Evolutionary conservation across 2,329 filamentous ascomycete species (phyloP), one percentile per base, ranked within the genome.

Genomic region (Sporothrix euskadiensis): DNA sequence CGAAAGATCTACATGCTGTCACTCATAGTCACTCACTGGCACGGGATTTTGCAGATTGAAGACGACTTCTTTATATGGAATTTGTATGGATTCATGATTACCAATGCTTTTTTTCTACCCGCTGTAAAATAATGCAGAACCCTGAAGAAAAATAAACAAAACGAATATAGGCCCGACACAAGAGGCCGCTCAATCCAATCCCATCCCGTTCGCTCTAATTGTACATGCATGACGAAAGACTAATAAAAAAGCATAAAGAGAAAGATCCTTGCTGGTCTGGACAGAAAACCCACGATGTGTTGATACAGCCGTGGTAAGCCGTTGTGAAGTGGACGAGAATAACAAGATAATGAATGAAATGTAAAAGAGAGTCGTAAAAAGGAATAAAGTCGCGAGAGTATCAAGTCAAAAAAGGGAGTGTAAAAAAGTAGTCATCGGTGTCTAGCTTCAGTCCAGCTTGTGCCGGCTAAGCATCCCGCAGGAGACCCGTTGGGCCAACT

Each of bases 71-170:
- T 65, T 47, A 7, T 9, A 54, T 54, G 47, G 26, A 52, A 14
- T 49, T 71, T 71, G 39, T 59, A 44, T 71, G 69, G 35, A 47
- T 59, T 71, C 69, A 44, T 57, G 16, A 59, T 71, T 59, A 71
- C 39, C 47, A 32, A 52, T 35, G 35, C 26, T 69, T 57, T 59
- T 70, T 59, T 44, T 71, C 54, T 57, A 59, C 69, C 69, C 54
- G 69, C 69, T 71, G 35, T 59, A 59, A 71, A 44, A 71, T 59
- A 56, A 54, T 44, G 61, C 59, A 63, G 35, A 22, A 41, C 35
- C 59, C 26, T 6, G 14, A 22, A 39, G 35, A 49, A 6, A 5
- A 16, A 19, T 56, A 26, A 56, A 56, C 22, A 56, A 56, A 12
- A 56, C 30, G 8, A 35, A 8, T 35, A 57, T 14, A 30, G 39